Conservation (phyloP, 2,329 filamentous ascomycete species). For the Colletotrichum cordylinicola region DNA sequence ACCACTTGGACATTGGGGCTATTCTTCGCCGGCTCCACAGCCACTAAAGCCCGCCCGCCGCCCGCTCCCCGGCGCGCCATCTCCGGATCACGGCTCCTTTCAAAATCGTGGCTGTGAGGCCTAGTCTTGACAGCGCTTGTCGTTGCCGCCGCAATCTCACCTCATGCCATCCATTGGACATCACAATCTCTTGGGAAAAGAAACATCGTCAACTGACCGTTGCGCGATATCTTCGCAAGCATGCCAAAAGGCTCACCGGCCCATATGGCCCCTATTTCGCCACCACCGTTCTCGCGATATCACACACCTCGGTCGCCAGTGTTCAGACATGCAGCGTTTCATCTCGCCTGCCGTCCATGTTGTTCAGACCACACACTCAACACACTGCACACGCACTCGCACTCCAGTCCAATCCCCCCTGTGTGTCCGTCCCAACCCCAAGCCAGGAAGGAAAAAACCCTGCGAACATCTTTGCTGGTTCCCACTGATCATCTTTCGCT, state of each 20-base stretch:
- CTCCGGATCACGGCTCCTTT: slow-evolving; percentile 1
- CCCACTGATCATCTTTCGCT: slow-evolving; percentile 4
- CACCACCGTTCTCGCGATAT: not conserved
- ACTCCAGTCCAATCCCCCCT: not conserved
- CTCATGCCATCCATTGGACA: not conserved
- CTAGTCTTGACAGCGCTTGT: not conserved
- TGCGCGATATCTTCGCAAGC: not conserved
- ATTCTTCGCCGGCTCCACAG: not conserved
- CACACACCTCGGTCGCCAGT: not conserved
- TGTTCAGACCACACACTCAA: slow-evolving; percentile 9
- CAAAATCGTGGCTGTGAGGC: slow-evolving; percentile 2
- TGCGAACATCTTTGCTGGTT: slow-evolving; percentile 10
- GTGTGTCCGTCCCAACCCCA: slow-evolving; percentile 1
- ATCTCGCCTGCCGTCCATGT: slow-evolving; percentile 1
- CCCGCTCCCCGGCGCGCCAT: not conserved
- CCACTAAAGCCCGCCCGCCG: not conserved
- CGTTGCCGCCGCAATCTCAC: not conserved
- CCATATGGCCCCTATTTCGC: not conserved
- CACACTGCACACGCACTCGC: not conserved
- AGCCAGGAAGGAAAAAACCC: not conserved
- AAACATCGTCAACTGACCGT: not conserved
- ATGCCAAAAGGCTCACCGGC: not conserved
- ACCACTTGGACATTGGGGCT: not conserved
- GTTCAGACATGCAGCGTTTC: slow-evolving; percentile 23
- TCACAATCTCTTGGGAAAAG: not conserved